Evolutionary conservation across 441 rosid genomes (phyloP).

Genomic region (Erysimum pusillum): DNA sequence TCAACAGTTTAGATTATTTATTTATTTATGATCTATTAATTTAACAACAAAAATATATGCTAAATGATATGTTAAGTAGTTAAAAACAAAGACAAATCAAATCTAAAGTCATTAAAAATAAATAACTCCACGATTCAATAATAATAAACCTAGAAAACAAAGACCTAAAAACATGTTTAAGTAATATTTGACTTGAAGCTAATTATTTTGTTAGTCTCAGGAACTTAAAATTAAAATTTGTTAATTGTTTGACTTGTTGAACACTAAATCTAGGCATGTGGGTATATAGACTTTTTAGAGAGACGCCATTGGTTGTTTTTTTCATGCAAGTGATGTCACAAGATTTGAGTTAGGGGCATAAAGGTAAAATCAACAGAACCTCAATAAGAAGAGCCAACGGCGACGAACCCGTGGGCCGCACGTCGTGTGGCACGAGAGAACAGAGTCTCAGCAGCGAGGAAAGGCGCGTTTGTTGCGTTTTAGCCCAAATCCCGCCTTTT

Average conservation of each 20-base stretch:
- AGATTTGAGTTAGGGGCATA: not conserved
- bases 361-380: not conserved
- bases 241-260: constrained; percentile 5
- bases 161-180: not conserved
- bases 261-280: constrained; percentile 18
- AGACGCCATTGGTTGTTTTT: not conserved
- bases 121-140: not conserved
- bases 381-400: not conserved
- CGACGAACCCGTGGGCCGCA: constrained; percentile 39
- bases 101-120: not conserved
- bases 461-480: constrained; percentile 47
- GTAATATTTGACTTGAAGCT: constrained; percentile 2
- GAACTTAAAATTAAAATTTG: not conserved
- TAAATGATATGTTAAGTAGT: not conserved
- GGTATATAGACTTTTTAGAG: not conserved
- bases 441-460: not conserved
- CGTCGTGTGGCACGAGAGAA: constrained; percentile 31
- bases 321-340: constrained; percentile 29
- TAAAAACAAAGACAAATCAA: not conserved
- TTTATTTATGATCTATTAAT: not conserved
- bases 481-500: constrained; percentile 52
- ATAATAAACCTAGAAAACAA: not conserved
- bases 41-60: not conserved
- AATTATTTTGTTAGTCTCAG: not conserved
- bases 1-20: not conserved